Percentiles rank a stretch among this genome's conserved stretches.
phyloP scores from a whole-genome alignment of 257 asterid species.

The Buddleja alternifolia region DNA sequence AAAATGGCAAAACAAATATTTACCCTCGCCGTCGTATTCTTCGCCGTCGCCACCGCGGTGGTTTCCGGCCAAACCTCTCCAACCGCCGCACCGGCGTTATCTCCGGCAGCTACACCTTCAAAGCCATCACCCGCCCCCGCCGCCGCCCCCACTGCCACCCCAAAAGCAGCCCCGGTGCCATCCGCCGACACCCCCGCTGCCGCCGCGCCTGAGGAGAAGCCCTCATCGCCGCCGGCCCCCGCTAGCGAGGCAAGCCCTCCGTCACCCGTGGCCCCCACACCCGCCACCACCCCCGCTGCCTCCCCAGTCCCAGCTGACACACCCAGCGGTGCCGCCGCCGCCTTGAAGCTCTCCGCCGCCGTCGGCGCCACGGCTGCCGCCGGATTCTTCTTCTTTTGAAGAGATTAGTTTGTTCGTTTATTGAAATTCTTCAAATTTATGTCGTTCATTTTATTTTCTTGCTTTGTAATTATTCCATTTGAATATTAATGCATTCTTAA shows the following conservation, averaged over 20 bases:
- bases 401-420: background rate
- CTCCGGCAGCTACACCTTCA: conserved; percentile 34
- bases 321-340: conserved; percentile 33
- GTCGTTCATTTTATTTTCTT: too few relatives aligned
- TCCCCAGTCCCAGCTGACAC: conserved; percentile 34
- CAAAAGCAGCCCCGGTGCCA: conserved; percentile 16
- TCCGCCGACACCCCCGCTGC: conserved; percentile 11
- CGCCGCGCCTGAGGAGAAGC: conserved; percentile 36
- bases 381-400: conserved; percentile 51
- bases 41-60: conserved; percentile 53
- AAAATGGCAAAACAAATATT: conserved; percentile 66
- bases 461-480: too few relatives aligned
- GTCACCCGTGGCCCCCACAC: conserved; percentile 10
- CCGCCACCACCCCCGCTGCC: conserved; percentile 29
- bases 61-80: conserved; percentile 58
- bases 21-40: conserved; percentile 49
- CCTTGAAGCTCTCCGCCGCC: conserved; percentile 51
- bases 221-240: conserved; percentile 53
- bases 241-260: conserved; percentile 27
- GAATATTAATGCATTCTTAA: too few relatives aligned
- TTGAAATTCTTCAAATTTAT: too few relatives aligned
- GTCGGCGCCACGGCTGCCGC: conserved; percentile 45
- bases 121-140: background rate
- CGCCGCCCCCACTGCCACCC: conserved; percentile 13
- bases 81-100: conserved; percentile 35